These are phyloP conservation scores for Singerocomus rubriflavus DNA, from an alignment of 1,284 basidiomycete genomes.

Conservation along the genomic window DNA sequence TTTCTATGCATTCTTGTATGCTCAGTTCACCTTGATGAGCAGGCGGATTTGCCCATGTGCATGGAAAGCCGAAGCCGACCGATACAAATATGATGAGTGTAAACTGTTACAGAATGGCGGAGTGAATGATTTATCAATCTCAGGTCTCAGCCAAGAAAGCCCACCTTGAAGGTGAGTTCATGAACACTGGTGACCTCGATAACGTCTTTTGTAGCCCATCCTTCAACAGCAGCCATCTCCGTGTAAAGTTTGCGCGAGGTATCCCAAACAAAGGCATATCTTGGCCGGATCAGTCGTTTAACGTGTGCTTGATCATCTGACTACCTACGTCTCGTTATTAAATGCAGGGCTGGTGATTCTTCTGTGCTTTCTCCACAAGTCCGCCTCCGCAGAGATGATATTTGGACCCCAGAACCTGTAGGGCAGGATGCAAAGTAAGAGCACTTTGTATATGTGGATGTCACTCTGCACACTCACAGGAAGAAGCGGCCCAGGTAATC, in stretches of 20 bases:
- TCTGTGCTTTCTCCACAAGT: slow-evolving; percentile 48
- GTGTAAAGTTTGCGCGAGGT: slow-evolving; percentile 41
- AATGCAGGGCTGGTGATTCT: slow-evolving; percentile 50
- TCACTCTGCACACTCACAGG: slow-evolving; percentile 2
- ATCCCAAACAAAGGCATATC: slow-evolving; percentile 46
- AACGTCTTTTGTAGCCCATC: slow-evolving; percentile 38
- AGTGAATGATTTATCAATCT: not conserved
- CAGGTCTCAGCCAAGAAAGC: not conserved
- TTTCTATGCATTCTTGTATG: slow-evolving; percentile 42
- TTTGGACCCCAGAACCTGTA: slow-evolving; percentile 48
- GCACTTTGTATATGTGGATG: not conserved
- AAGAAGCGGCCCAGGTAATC: slow-evolving; percentile 24
- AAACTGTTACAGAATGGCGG: slow-evolving; percentile 31
- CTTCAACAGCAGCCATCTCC: slow-evolving; percentile 44
- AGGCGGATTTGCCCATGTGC: slow-evolving; percentile 40
- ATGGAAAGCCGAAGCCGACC: slow-evolving; percentile 51
- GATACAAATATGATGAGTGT: slow-evolving; percentile 48
- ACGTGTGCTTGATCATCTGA: not conserved
- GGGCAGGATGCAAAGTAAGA: not conserved
- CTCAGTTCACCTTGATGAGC: slow-evolving; percentile 41
- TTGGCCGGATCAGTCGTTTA: slow-evolving; percentile 16
- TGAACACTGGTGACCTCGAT: slow-evolving; percentile 41
- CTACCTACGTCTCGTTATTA: slow-evolving; percentile 42
- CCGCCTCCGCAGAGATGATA: slow-evolving; percentile 40
- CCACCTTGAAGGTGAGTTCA: slow-evolving; percentile 44